Conservation (phyloP, 129 eudicot genomes). For the Artemisia annua region DNA sequence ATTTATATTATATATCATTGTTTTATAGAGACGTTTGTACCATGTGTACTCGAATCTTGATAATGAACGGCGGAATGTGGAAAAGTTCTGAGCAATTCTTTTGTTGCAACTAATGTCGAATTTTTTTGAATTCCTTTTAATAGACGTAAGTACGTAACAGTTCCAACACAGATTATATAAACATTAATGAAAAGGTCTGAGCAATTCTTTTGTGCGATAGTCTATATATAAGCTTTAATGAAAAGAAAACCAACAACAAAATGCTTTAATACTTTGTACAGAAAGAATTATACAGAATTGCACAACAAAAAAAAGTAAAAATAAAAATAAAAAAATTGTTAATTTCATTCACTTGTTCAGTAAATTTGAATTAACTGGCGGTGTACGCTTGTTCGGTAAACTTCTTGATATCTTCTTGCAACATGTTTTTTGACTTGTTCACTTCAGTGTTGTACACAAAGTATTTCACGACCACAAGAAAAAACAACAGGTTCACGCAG, state of each 20-base stretch:
- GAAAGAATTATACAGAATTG: no score
- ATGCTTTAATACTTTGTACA: no score
- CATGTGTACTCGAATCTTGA: neutral
- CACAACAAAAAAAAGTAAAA: no score
- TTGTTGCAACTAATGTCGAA: constrained; percentile 12
- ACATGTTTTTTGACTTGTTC: constrained; percentile 26
- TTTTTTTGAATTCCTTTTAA: neutral
- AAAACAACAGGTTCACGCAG: constrained; percentile 51
- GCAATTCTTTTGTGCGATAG: no score
- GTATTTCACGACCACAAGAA: constrained; percentile 41
- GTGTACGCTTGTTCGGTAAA: constrained; percentile 30
- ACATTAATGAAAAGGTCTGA: no score
- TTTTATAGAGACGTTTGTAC: constrained; percentile 14
- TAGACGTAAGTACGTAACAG: no score
- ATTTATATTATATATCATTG: constrained; percentile 14
- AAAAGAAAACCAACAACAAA: no score
- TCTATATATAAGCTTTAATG: no score
- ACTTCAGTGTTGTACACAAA: constrained; percentile 45
- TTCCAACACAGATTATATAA: no score
- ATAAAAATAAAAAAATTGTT: no score
- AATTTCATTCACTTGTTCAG: neutral
- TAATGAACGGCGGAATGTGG: neutral
- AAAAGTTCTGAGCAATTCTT: constrained; percentile 9
- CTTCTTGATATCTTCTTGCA: constrained; percentile 30
- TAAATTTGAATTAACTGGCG: constrained; percentile 10